Base-by-base conservation (phyloP, 805 yeast species). In the Saccharomycopsis fermentans region DNA sequence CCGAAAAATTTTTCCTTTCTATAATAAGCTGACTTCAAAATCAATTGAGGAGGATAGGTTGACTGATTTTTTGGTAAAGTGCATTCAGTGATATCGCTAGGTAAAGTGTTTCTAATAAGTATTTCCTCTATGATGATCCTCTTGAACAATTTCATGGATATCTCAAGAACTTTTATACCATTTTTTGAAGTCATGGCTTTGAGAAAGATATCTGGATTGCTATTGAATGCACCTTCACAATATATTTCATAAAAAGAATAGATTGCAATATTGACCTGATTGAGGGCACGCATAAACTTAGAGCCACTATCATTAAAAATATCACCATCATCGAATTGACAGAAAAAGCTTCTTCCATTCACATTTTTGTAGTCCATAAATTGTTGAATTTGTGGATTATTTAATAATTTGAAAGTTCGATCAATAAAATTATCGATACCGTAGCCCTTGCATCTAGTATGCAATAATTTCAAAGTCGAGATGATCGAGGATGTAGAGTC, bases 101-200 rank as follows among this genome's bases (percentile, higher is more conserved):
- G 87, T 58, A 82, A 73, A 1, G 67, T 62, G 0, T 77, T 64
- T 37, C 84, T 77, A 6, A 85, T 64, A 4, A 73, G 64, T 56
- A 77, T 77, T 62, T 86, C 91, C 68, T 86, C 94, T 12, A 78
- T 62, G 0, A 81, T 73, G 17, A 79, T 70, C 59, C 85, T 74
- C 59, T 78, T 72, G 56, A 81, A 74, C n/a, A 86, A 66, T 29
- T 66, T 57, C 0, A 79, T 76, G 51, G 86, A 66, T 35, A 73
- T 70, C 14, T 67, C 62, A 9, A 84, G 63, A 4, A 81, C 36
- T 1, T 66, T 60, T 16, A 75, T 64, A 1, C 85, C 84, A 17
- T 64, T 62, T 1, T 72, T 74, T 2, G 69, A 68, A 2, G 77
- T 74, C 64, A 80, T 77, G 4, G 27, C 21, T 1, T 70, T 69